Evolutionary conservation across 306 rosid species (phyloP), one percentile per base, ranked within the genome.

Genomic region (Morella rubra): DNA sequence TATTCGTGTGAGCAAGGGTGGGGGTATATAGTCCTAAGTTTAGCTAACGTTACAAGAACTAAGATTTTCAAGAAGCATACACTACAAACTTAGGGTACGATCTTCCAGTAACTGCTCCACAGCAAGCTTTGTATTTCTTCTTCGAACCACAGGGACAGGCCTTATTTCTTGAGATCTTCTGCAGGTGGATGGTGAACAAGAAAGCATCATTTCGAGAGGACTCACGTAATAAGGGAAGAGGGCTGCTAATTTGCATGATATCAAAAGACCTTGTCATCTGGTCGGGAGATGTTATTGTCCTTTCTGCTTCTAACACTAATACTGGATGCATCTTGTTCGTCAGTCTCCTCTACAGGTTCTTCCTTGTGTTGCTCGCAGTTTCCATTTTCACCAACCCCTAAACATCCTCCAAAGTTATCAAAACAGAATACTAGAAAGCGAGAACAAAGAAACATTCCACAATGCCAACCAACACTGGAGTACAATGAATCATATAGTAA

Each of bases 121-220:
- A 92, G 62, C 97, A 92, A 79, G 90, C 84, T 81, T 92, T 90
- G 81, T 90, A 81, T 84, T 92, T 90, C 90, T 90, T 92, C 84
- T 83, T 87, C 42, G 97, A 90, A 71, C 91, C 96, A 73, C 97
- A 92, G 0, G 93, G 88, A 81, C 97, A 92, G 78, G 83, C 78
- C 82, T 84, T 89, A 82, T 92, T 92, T 86, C 87, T 84, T 14
- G 95, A 80, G 84, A 88, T 81, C 76, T 82, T 88, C 91, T 82
- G 92, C 70, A 18, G 76, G 58, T 62, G 27, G 75, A 58, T 69
- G 73, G 69, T 27, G 71, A 75, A 81, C 71, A 77, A 46, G 69
- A 14, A 14, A 54, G 16, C 40, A 19, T 14, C 32, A 73, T n/a
- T 58, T 58, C 13, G 6, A 58, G 10, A 8, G 14, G 27, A 5